These are phyloP conservation scores for Russula sp. DNA, from an alignment of 768 basidiomycete genomes.

Conservation along the genomic window DNA sequence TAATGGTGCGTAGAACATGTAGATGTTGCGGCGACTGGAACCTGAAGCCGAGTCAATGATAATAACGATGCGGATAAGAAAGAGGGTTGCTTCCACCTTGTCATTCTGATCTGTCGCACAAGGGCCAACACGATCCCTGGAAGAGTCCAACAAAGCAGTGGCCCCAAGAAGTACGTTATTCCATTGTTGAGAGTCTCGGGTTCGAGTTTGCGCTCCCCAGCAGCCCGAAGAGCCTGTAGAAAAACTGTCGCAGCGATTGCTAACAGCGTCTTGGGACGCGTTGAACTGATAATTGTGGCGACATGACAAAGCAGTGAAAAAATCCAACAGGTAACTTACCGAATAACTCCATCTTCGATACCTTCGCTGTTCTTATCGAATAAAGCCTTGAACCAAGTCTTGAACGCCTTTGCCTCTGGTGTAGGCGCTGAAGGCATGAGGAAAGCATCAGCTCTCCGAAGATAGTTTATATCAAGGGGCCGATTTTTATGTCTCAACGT, in stretches of 20 bases:
- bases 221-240: conserved; percentile 53
- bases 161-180: conserved; percentile 70
- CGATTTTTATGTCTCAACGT: conserved; percentile 48
- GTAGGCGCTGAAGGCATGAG: conserved; percentile 44
- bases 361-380: conserved; percentile 78
- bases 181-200: conserved; percentile 68
- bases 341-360: conserved; percentile 72
- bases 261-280: conserved; percentile 63
- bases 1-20: conserved; percentile 62
- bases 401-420: conserved; percentile 39
- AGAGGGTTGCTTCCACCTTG: conserved; percentile 10
- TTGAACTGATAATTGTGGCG: conserved; percentile 47
- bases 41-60: conserved; percentile 37
- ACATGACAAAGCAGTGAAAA: neutral
- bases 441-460: conserved; percentile 48
- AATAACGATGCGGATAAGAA: neutral
- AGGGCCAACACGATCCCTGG: conserved; percentile 68
- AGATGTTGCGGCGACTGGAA: conserved; percentile 50
- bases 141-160: conserved; percentile 75
- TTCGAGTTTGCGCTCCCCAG: conserved; percentile 56
- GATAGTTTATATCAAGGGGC: conserved; percentile 48
- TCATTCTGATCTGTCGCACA: conserved; percentile 51
- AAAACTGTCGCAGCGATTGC: conserved; percentile 67
- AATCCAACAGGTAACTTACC: conserved; percentile 29
- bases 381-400: conserved; percentile 70